Evolutionary conservation across 495 filamentous ascomycete species (phyloP), one percentile per base, ranked within the genome.

Genomic region (Hyaloscypha variabilis): DNA sequence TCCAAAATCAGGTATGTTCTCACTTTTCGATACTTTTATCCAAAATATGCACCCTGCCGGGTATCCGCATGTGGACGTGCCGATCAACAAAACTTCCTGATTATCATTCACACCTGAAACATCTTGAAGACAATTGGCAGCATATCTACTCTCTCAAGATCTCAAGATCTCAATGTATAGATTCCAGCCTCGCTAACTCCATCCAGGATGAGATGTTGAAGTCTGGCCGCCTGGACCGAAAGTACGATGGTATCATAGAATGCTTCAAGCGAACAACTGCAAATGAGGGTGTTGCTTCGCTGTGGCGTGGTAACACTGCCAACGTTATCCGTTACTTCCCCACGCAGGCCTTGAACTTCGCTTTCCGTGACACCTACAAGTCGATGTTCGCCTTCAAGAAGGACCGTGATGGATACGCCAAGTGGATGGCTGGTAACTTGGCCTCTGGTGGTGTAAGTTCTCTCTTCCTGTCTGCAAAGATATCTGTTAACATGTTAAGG

Each of bases 321-420:
- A 99, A 99, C 89, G 95, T 99, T 82, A 96, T 99, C 85, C 96
- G 95, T 89, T 99, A 99, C 88, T 99, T 99, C 92, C 95, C 95
- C 70, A 99, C 95, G 77, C 95, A 99, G 88, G 95, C 95, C 70
- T 84, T 99, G 77, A 99, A 99, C 92, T 99, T 99, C 79, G 95
- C 95, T 76, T 99, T 99, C 95, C 96, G 96, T 83, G 95, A 99
- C 81, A 97, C 94, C 87, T 99, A 97, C 91, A 99, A 99, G 92
- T 84, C 88, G 72, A 97, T 98, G 94, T 99, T 99, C 90, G 90
- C 91, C 78, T 99, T 90, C 91, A 99, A 97, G 93, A 98, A 98
- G 90, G 95, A 99, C 60, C 88, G 90, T 81, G 95, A 99, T 83
- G 95, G 95, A 73, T 99, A 99, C 81, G 80, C 80, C 76, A 97